Evolutionary conservation across 768 basidiomycete species (phyloP).

Genomic region (Tulasnella calospora): DNA sequence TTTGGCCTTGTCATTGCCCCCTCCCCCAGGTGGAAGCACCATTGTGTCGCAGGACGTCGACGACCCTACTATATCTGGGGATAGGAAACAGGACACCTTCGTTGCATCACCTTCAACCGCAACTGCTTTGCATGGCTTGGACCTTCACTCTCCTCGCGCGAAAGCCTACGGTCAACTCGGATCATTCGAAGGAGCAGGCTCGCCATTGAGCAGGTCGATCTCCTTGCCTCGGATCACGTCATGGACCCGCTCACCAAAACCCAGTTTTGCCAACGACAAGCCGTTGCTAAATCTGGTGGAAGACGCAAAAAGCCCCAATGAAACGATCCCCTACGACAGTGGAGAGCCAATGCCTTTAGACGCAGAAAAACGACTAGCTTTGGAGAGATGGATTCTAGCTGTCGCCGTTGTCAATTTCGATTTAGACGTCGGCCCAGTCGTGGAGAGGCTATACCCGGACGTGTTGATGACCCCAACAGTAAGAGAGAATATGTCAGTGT

Average conservation of each 20-base stretch:
- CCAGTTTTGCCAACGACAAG: background rate
- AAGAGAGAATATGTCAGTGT: conserved; percentile 72
- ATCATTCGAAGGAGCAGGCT: conserved; percentile 9
- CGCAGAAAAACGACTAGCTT: conserved; percentile 43
- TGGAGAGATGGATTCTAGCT: conserved; percentile 64
- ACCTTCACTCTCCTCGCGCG: conserved; percentile 20
- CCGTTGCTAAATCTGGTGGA: background rate
- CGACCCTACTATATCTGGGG: background rate
- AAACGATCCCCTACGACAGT: background rate
- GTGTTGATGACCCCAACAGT: conserved; percentile 60
- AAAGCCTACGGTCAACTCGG: background rate
- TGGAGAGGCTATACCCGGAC: conserved; percentile 65
- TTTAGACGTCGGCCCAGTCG: conserved; percentile 75
- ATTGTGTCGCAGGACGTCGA: background rate
- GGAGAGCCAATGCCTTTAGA: conserved; percentile 39
- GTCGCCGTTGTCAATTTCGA: conserved; percentile 81
- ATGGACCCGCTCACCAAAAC: background rate
- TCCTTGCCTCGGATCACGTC: conserved; percentile 10
- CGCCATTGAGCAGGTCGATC: conserved; percentile 8
- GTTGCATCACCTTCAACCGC: background rate
- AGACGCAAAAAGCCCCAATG: background rate
- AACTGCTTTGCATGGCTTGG: conserved; percentile 13
- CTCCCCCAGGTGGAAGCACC: background rate
- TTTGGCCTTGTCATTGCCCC: background rate
- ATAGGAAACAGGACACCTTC: background rate